Conservation (phyloP, 2,329 filamentous ascomycete genomes). For the Fusarium coffeatum region DNA sequence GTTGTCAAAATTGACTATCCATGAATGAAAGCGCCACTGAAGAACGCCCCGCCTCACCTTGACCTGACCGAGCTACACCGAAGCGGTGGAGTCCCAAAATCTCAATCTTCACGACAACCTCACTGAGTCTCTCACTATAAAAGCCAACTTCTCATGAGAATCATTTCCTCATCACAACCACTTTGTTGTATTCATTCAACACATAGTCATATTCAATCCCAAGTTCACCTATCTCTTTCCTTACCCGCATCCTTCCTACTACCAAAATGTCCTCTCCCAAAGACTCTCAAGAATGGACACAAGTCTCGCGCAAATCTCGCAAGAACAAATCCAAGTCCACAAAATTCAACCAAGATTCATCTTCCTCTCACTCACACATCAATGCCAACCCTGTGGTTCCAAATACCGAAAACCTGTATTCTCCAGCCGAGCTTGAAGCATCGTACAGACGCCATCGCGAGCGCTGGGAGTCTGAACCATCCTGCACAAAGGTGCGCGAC, state of each 20-base stretch:
- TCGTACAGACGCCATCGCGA: slow-evolving; percentile 42
- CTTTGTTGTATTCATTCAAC: not conserved
- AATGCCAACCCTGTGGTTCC: slow-evolving; percentile 17
- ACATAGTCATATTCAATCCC: not conserved
- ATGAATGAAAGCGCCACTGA: slow-evolving; percentile 14
- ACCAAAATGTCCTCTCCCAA: slow-evolving; percentile 27
- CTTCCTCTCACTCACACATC: slow-evolving; percentile 1
- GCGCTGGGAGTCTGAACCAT: slow-evolving; percentile 46
- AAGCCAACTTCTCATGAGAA: slow-evolving; percentile 6
- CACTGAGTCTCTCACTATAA: slow-evolving; percentile 17
- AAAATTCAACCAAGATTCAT: not conserved
- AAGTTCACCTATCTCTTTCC: not conserved
- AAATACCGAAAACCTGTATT: slow-evolving; percentile 30
- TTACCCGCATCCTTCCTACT: not conserved
- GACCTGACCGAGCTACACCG: slow-evolving; percentile 38
- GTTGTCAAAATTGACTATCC: slow-evolving; percentile 1
- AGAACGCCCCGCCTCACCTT: slow-evolving; percentile 5
- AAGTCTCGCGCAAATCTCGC: slow-evolving; percentile 43
- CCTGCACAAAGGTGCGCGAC: slow-evolving; percentile 49
- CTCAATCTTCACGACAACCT: slow-evolving; percentile 34
- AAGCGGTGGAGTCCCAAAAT: slow-evolving; percentile 34
- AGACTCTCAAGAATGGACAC: slow-evolving; percentile 42
- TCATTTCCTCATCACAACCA: not conserved
- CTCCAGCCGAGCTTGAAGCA: slow-evolving; percentile 48
- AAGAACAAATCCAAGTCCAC: slow-evolving; percentile 16